Evolutionary conservation across 2,329 filamentous ascomycete species (phyloP), one percentile per base, ranked within the genome.

Genomic region (Aspergillus latus): DNA sequence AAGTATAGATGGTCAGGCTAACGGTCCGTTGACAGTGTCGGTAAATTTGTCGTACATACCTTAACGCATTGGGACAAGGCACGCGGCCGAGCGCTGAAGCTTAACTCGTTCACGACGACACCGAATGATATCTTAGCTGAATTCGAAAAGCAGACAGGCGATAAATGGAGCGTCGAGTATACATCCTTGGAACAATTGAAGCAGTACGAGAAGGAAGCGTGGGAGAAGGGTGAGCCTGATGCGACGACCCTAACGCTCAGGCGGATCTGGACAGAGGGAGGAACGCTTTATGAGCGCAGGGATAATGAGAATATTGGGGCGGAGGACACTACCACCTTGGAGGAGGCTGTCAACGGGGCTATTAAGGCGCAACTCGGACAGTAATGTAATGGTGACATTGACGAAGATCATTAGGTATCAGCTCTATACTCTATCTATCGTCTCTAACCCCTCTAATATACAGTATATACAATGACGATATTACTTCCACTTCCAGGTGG

Each of bases 261-360:
- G 45, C 76, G 88, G 15, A 91, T 91, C 49, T 91, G 88, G 88
- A 82, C 83, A 0, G 83, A 88, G 64, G 88, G 88, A 0, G 85
- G 86, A 1, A 91, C 88, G 0, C 69, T 90, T 45, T 90, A 91
- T 66, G 81, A 84, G 1, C 82, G 83, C 71, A 82, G 85, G 53
- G 87, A 89, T 66, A 90, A 91, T 64, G 80, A 77, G 29, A 63
- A 78, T 1, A 78, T 90, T 52, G 83, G 79, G 5, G 77, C 77
- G 3, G 78, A 78, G 7, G 74, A 82, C 28, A 69, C 81, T 50
- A 83, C 87, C 56, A 80, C 78, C 0, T 66, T 90, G 59, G 70
- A 76, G 54, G 74, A 76, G 50, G 74, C 79, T 34, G 76, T 84
- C 3, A 64, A 62, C 32, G 66, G 65, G 53, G 62, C 66, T 10